These are phyloP conservation scores for Zymoseptoria pseudotritici DNA, from an alignment of 2,329 filamentous ascomycete species.

Conservation along the genomic window DNA sequence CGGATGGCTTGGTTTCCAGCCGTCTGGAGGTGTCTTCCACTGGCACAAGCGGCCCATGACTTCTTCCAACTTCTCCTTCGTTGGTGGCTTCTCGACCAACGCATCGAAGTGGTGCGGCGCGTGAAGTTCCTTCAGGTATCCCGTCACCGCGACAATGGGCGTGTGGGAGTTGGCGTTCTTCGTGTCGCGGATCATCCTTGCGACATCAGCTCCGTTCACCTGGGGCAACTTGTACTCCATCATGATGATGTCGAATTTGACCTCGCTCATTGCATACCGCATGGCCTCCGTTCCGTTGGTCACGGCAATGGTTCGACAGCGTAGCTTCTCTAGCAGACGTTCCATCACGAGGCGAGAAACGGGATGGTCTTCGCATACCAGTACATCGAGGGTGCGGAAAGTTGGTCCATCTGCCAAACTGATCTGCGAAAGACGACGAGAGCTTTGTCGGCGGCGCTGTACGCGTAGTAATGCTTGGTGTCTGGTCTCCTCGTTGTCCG, in stretches of 20 bases:
- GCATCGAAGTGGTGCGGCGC: slow-evolving; percentile 94
- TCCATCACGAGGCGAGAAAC: slow-evolving; percentile 99
- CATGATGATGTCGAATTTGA: slow-evolving; percentile 98
- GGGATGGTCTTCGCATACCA: slow-evolving; percentile 96
- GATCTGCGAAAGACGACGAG: slow-evolving; percentile 86
- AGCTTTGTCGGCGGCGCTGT: slow-evolving; percentile 88
- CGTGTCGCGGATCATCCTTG: slow-evolving; percentile 94
- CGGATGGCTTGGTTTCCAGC: slow-evolving; percentile 39
- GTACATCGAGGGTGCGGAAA: slow-evolving; percentile 84
- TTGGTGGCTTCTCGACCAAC: slow-evolving; percentile 93
- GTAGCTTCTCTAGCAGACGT: slow-evolving; percentile 86
- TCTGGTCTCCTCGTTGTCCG: slow-evolving; percentile 91
- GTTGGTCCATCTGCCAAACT: slow-evolving; percentile 74
- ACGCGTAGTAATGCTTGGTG: slow-evolving; percentile 86
- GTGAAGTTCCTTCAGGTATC: slow-evolving; percentile 94
- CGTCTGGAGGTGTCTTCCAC: slow-evolving; percentile 74
- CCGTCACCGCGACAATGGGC: slow-evolving; percentile 91
- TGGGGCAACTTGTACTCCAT: slow-evolving; percentile 94
- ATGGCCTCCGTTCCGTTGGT: slow-evolving; percentile 86
- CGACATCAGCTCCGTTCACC: slow-evolving; percentile 90
- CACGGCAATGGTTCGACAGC: slow-evolving; percentile 88
- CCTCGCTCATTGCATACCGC: slow-evolving; percentile 88
- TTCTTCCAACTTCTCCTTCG: slow-evolving; percentile 81
- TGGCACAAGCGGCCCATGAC: slow-evolving; percentile 81
- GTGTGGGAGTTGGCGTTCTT: slow-evolving; percentile 92